Evolutionary conservation across 495 filamentous ascomycete genomes (phyloP), one percentile per base, ranked within the genome.

Genomic region (Penicillium longicatenatum): DNA sequence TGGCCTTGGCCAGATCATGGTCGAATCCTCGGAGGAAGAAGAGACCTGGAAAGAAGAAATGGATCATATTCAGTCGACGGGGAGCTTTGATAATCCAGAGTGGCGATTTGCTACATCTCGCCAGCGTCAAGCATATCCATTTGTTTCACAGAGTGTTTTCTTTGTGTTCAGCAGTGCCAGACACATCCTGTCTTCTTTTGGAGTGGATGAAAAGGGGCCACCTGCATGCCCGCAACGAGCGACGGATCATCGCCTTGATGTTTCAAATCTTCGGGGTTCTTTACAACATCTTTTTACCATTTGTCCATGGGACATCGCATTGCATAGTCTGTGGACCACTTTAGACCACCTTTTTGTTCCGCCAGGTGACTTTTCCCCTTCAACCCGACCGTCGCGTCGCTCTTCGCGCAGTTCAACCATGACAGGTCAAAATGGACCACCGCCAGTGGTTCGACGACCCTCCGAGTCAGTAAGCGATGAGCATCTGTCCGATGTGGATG

Each of bases 261-360:
- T 78, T 16, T 53, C 57, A 6, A 65, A 65, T 16, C 49, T 80
- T 29, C 67, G 69, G 30, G 59, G 58, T 11, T 73, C 75, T 7
- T 46, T 80, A 16, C 68, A 65, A 37, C 69, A 62, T 10, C 61
- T 79, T 22, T 70, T 73, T 42, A 60, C 70, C 1, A 64, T 79
- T 14, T 80, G 77, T 50, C 76, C 75, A 1, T 73, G 69, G 62
- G 75, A 78, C 42, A 70, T 91, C 52, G 80, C 91, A 0, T 85
- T 91, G 50, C 82, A 92, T 61, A 91, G 88, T 57, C 71, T 96
- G 6, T 95, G 92, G 91, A 79, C 79, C 65, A 82, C 87, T 8
- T 68, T 87, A n/a, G 84, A 84, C 21, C 75, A 79, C 35, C 71
- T 93, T 12, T 93, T 91, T 65, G 75, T 80, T 22, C 84, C 86